Evolutionary conservation across 2,329 filamentous ascomycete species (phyloP).

Genomic region (Hymenoscyphus salicellus): DNA sequence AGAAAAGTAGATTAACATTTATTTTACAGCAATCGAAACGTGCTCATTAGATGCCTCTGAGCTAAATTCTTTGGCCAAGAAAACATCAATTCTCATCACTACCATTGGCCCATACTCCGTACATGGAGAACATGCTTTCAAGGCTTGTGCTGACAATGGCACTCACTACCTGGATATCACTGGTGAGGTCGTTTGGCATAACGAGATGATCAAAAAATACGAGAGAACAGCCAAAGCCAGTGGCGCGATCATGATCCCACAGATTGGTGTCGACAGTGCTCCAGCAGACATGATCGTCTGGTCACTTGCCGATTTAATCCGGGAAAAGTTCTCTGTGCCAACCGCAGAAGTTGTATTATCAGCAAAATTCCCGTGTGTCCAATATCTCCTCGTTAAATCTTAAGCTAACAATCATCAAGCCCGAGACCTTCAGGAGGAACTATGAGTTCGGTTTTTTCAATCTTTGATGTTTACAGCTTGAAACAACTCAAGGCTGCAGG

Average conservation of each 20-base stretch:
- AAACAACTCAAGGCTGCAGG: conserved; percentile 46
- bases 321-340: conserved; percentile 47
- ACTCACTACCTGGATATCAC: conserved; percentile 65
- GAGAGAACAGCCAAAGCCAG: conserved; percentile 49
- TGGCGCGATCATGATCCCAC: conserved; percentile 59
- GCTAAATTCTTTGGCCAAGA: conserved; percentile 50
- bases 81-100: conserved; percentile 55
- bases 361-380: conserved; percentile 41
- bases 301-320: conserved; percentile 47
- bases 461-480: conserved; percentile 53
- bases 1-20: neutral
- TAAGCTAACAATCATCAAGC: conserved; percentile 35
- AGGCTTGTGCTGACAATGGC: conserved; percentile 59
- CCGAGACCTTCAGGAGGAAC: conserved; percentile 62
- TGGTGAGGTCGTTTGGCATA: conserved; percentile 57
- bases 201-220: conserved; percentile 60
- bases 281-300: conserved; percentile 59
- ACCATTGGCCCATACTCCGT: conserved; percentile 58
- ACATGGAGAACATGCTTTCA: conserved; percentile 58
- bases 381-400: neutral
- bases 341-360: conserved; percentile 55
- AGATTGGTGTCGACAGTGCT: conserved; percentile 60
- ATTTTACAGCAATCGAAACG: conserved; percentile 49
- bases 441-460: conserved; percentile 61
- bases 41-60: conserved; percentile 47